Evolutionary conservation across 2,329 filamentous ascomycete genomes (phyloP).

Genomic region (Colletotrichum endophyticum): DNA sequence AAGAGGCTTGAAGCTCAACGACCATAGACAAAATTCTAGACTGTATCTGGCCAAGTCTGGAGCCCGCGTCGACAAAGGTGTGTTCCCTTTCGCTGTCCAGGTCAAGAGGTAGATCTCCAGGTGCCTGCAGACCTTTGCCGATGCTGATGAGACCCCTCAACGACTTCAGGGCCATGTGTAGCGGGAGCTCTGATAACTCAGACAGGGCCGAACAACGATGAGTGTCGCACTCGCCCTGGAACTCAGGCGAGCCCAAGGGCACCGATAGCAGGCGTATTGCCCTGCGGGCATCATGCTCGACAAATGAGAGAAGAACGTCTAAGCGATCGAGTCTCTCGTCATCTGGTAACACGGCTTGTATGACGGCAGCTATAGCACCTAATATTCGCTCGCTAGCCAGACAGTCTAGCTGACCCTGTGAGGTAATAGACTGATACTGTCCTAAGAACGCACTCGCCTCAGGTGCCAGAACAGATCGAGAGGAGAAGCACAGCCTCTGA

Average conservation of each 20-base stretch:
- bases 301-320: conserved; percentile 62
- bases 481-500: conserved; percentile 75
- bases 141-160: conserved; percentile 73
- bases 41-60: conserved; percentile 42
- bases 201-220: conserved; percentile 6
- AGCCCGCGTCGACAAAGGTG: conserved; percentile 15
- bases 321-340: conserved; percentile 42
- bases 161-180: conserved; percentile 58
- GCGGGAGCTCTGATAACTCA: conserved; percentile 42
- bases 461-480: conserved; percentile 69
- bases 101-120: conserved; percentile 70
- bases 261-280: conserved; percentile 29
- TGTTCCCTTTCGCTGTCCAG: conserved; percentile 57
- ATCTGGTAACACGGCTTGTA: conserved; percentile 66
- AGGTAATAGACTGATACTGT: conserved; percentile 72
- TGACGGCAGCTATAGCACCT: conserved; percentile 75
- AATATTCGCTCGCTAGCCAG: conserved; percentile 76
- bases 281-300: conserved; percentile 59
- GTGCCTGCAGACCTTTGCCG: conserved; percentile 74
- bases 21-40: conserved; percentile 51
- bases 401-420: conserved; percentile 65
- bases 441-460: conserved; percentile 73
- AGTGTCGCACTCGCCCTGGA: not conserved
- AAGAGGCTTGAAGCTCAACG: conserved; percentile 51
- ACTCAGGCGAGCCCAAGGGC: conserved; percentile 27